These are phyloP conservation scores for Ceratocystis cacaofunesta DNA, from an alignment of 2,329 filamentous ascomycete genomes.

Conservation along the genomic window DNA sequence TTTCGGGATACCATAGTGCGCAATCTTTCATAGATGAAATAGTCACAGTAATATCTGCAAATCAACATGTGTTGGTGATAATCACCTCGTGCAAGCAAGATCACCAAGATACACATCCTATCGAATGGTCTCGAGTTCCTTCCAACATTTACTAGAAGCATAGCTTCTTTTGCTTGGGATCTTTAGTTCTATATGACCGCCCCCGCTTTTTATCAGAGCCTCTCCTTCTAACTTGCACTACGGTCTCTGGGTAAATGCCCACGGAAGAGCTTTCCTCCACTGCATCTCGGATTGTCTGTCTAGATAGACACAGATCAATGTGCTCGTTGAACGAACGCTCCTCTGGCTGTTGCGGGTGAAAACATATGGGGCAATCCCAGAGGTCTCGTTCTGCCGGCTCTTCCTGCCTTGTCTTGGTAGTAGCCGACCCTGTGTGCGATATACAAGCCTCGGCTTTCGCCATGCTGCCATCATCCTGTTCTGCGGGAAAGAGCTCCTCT, in stretches of 20 bases:
- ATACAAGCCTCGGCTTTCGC: background rate
- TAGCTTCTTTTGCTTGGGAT: constrained; percentile 38
- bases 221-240: constrained; percentile 17
- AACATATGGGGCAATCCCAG: constrained; percentile 85
- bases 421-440: background rate
- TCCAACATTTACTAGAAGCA: constrained; percentile 31
- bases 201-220: constrained; percentile 19
- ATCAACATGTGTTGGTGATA: background rate
- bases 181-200: constrained; percentile 20
- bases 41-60: background rate
- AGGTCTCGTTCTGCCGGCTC: constrained; percentile 31
- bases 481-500: constrained; percentile 25
- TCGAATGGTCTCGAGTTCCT: background rate
- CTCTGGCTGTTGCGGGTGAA: constrained; percentile 56
- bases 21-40: background rate
- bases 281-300: constrained; percentile 70
- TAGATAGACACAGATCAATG: constrained; percentile 80
- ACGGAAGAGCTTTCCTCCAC: constrained; percentile 37
- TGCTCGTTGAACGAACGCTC: constrained; percentile 77
- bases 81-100: too few species aligned
- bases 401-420: background rate
- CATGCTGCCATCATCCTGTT: background rate
- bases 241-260: constrained; percentile 21
- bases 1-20: constrained; percentile 1
- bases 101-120: too few species aligned